Percentiles rank a stretch among this genome's conserved stretches.
phyloP scores from a whole-genome alignment of 768 basidiomycete species.

The Xerocomus spinulosus region DNA sequence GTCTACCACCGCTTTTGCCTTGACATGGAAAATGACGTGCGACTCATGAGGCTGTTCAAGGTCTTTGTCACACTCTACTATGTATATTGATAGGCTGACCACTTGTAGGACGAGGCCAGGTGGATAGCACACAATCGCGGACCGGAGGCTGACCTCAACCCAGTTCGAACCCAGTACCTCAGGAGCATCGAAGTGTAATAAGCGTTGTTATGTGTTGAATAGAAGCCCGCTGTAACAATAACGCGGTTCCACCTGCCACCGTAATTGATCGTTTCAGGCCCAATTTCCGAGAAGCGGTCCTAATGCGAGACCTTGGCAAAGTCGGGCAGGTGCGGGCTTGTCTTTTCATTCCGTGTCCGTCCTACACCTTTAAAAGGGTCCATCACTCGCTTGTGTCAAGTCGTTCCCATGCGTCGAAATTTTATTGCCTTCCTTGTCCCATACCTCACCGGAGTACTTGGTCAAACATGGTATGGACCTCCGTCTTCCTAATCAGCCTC shows the following conservation, averaged over 20 bases:
- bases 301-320: too few relatives aligned
- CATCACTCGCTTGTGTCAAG: too few relatives aligned
- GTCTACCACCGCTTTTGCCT: slow-evolving; percentile 93
- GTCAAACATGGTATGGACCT: slow-evolving; percentile 28
- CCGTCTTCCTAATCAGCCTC: background rate
- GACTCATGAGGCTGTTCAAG: slow-evolving; percentile 81
- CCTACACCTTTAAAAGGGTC: too few relatives aligned
- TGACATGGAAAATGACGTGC: slow-evolving; percentile 66
- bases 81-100: background rate
- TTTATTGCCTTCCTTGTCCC: slow-evolving; percentile 1
- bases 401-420: slow-evolving; percentile 16
- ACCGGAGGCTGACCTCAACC: slow-evolving; percentile 57
- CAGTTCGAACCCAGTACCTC: slow-evolving; percentile 57
- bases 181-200: slow-evolving; percentile 40
- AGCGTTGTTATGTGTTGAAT: too few relatives aligned
- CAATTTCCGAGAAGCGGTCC: too few relatives aligned
- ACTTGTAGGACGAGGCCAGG: slow-evolving; percentile 77
- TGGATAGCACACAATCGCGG: slow-evolving; percentile 78
- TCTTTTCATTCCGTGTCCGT: too few relatives aligned
- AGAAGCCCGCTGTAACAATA: too few relatives aligned
- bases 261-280: too few relatives aligned
- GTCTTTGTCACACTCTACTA: slow-evolving; percentile 33
- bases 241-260: too few relatives aligned
- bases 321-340: too few relatives aligned
- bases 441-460: slow-evolving; percentile 13